Base-by-base conservation (phyloP, 2,329 filamentous ascomycete genomes). In the Graphium sp. region DNA sequence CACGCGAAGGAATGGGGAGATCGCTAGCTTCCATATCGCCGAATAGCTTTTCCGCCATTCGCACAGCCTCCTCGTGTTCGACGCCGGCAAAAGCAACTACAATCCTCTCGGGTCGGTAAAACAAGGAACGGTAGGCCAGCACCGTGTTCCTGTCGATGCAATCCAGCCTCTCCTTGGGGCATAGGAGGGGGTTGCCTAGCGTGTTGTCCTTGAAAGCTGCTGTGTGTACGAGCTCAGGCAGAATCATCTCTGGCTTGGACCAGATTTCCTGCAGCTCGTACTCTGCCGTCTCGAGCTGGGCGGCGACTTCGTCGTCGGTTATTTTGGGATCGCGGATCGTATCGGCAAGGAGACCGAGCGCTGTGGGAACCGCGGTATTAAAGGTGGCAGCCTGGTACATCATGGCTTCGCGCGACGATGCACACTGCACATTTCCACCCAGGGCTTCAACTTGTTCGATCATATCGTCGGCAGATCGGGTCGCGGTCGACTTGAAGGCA, bases 311-410 rank as follows among this genome's bases (percentile, higher is more conserved):
- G 13, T 81, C 72, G 16, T 91, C 78, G 7, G 82, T 91, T 39
- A 95, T 77, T 31, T 66, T 52, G 5, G 89, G 83, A 39, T 91
- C 70, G 33, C 83, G 77, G 36, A 98, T 91, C 18, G 89, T 95
- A 51, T 98, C 89, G 34, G 89, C 87, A 22, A 98, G 68, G 12
- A 98, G 56, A 18, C 66, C 82, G 15, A 92, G 70, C 9, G 87
- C 83, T 7, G 72, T 72, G 6, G 81, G 75, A 7, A 98, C 84
- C 12, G 83, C 77, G 16, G 76, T 77, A 59, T 98, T 98, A 68
- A 98, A 98, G 18, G 85, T 94, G 16, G 89, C 89, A 2, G 84
- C 82, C 53, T 98, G 89, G 60, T 98, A 98, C 89, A 98, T 98
- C 56, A 98, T 70, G 32, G 83, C 83, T 55, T 98, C 89, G 38